Conservation (phyloP, 345 rosid species). For the Linum trigynum region DNA sequence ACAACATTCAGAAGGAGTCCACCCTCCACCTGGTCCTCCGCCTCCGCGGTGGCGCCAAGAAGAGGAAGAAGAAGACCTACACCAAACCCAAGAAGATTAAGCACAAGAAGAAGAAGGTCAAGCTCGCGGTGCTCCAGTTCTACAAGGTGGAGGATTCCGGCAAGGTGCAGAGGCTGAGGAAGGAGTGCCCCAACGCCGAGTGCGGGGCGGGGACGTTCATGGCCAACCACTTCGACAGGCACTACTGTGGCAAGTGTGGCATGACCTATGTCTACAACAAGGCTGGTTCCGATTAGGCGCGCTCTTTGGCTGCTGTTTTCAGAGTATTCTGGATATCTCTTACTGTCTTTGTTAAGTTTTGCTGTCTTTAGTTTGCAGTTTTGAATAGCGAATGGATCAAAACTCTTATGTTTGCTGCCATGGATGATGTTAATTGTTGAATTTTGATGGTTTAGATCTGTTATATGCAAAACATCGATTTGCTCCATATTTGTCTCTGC, state of each 20-base stretch:
- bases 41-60: slow-evolving; percentile 7
- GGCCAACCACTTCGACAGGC: not conserved
- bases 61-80: slow-evolving; percentile 6
- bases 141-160: slow-evolving; percentile 7
- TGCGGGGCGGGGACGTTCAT: slow-evolving; percentile 5
- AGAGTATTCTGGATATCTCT: not conserved
- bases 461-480: not conserved
- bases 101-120: slow-evolving; percentile 5
- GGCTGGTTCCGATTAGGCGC: not conserved
- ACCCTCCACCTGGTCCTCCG: slow-evolving; percentile 7
- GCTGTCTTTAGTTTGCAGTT: no score
- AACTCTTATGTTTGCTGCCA: no score
- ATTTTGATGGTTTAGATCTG: not conserved
- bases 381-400: not conserved
- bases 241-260: slow-evolving; percentile 5
- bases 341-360: not conserved
- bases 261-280: slow-evolving; percentile 1
- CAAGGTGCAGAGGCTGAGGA: slow-evolving; percentile 3
- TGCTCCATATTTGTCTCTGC: not conserved
- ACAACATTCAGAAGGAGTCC: slow-evolving; percentile 8
- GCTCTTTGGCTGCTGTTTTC: not conserved
- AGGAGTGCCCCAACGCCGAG: slow-evolving; percentile 5
- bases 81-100: slow-evolving; percentile 7
- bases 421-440: not conserved
- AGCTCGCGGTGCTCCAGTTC: slow-evolving; percentile 6